phyloP scores from a whole-genome alignment of 768 basidiomycete genomes.

The Leccinellum albellum region DNA sequence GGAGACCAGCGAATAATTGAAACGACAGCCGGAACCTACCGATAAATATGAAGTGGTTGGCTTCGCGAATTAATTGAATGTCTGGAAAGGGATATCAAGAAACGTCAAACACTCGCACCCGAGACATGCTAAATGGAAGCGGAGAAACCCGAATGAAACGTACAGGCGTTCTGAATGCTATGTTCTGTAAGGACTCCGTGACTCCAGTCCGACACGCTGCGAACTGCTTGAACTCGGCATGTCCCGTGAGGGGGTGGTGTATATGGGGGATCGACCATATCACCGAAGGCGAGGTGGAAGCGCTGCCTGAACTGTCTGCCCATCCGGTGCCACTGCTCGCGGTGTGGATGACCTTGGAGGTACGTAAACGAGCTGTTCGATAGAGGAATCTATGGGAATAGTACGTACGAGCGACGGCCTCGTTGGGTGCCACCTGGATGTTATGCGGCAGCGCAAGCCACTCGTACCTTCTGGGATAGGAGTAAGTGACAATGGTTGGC shows the following conservation, averaged over 20 bases:
- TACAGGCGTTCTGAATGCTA: conserved; percentile 92
- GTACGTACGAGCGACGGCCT: conserved; percentile 57
- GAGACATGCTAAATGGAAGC: neutral
- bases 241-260: conserved; percentile 43
- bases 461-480: conserved; percentile 41
- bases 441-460: conserved; percentile 84
- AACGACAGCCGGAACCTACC: conserved; percentile 46
- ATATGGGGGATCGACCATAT: conserved; percentile 41
- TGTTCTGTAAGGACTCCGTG: conserved; percentile 87
- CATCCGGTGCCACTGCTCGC: conserved; percentile 53
- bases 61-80: conserved; percentile 73
- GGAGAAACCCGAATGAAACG: conserved; percentile 28
- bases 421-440: conserved; percentile 54
- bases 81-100: conserved; percentile 39
- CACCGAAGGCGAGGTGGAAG: conserved; percentile 49
- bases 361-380: neutral
- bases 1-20: neutral
- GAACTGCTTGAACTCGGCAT: conserved; percentile 74
- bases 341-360: conserved; percentile 58
- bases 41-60: conserved; percentile 89
- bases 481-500: conserved; percentile 1
- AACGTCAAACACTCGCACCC: neutral
- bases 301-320: conserved; percentile 62
- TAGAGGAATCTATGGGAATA: neutral
- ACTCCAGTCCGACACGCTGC: conserved; percentile 91